These are phyloP conservation scores for Bathelium albidoporum DNA, from an alignment of 495 filamentous ascomycete species.

Conservation along the genomic window DNA sequence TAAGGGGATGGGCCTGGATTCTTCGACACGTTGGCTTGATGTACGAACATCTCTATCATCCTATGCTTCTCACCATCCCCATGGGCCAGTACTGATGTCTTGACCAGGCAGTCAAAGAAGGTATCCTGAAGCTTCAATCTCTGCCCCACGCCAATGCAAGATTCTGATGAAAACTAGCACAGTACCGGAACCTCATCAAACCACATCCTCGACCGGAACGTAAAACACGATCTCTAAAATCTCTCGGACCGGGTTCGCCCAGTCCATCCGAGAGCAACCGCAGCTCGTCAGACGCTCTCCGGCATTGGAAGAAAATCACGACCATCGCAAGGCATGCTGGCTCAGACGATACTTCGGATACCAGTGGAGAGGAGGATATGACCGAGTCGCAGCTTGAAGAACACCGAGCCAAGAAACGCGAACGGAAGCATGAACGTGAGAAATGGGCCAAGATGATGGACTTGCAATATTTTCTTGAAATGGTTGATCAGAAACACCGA, in stretches of 20 bases:
- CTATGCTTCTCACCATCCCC: conserved; percentile 1
- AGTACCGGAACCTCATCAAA: conserved; percentile 24
- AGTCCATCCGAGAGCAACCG: conserved; percentile 9
- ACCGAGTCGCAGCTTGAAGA: conserved; percentile 27
- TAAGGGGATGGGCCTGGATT: conserved; percentile 51
- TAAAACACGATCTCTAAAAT: no score
- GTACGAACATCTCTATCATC: conserved; percentile 27
- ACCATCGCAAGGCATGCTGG: conserved; percentile 62
- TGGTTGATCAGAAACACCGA: conserved; percentile 71
- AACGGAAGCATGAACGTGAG: conserved; percentile 37
- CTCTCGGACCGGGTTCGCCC: no score
- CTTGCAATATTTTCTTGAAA: conserved; percentile 82
- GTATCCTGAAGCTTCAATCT: conserved; percentile 9
- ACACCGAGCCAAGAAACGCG: conserved; percentile 25
- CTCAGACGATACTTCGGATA: conserved; percentile 38
- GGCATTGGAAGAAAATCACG: conserved; percentile 66
- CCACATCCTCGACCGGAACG: conserved; percentile 20
- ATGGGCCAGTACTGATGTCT: not conserved
- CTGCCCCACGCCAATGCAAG: no score
- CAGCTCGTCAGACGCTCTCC: conserved; percentile 38
- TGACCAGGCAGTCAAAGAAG: conserved; percentile 30
- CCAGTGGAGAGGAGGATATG: conserved; percentile 29
- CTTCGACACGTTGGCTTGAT: conserved; percentile 58
- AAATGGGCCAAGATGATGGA: conserved; percentile 70
- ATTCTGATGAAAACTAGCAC: conserved; percentile 19